Evolutionary conservation across 169 alveolate species (phyloP).

Genomic region (Plasmodium vinckei): DNA sequence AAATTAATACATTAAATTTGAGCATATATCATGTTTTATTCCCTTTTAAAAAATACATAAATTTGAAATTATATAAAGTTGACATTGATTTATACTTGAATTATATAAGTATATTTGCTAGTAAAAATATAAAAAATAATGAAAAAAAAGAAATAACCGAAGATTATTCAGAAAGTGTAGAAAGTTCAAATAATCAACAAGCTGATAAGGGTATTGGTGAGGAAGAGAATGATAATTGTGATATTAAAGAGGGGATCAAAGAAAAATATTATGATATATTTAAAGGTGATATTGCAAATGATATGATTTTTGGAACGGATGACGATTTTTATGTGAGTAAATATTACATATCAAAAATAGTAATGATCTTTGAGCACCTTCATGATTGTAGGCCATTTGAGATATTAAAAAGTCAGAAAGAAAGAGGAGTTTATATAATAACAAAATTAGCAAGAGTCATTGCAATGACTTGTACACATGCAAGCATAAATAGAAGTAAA

Average conservation of each 20-base stretch:
- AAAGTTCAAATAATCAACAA: background rate
- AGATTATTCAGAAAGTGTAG: background rate
- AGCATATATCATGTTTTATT: conserved; percentile 55
- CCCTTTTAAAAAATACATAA: conserved; percentile 63
- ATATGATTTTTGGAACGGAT: conserved; percentile 4
- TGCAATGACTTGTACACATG: conserved; percentile 97
- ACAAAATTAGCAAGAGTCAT: conserved; percentile 93
- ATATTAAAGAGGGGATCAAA: conserved; percentile 8
- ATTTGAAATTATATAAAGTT: conserved; percentile 34
- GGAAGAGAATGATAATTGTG: conserved; percentile 44
- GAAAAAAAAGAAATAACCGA: background rate
- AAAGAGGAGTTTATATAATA: conserved; percentile 93
- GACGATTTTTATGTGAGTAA: conserved; percentile 42
- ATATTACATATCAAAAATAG: conserved; percentile 64
- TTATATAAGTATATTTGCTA: conserved; percentile 4
- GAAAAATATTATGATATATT: conserved; percentile 8
- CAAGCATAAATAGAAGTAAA: conserved; percentile 92
- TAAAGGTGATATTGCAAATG: conserved; percentile 12
- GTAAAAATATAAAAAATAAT: background rate
- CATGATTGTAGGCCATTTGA: conserved; percentile 94
- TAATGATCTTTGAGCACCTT: conserved; percentile 78
- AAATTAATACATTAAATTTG: conserved; percentile 25
- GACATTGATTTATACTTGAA: conserved; percentile 14
- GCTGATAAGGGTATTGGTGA: conserved; percentile 1
- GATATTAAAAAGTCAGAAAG: conserved; percentile 91